A percentile compares a stretch with the other conserved stretches of the same genome.
Evolutionary conservation across 495 filamentous ascomycete species (phyloP).

Genomic region (Penicillium nucicola): DNA sequence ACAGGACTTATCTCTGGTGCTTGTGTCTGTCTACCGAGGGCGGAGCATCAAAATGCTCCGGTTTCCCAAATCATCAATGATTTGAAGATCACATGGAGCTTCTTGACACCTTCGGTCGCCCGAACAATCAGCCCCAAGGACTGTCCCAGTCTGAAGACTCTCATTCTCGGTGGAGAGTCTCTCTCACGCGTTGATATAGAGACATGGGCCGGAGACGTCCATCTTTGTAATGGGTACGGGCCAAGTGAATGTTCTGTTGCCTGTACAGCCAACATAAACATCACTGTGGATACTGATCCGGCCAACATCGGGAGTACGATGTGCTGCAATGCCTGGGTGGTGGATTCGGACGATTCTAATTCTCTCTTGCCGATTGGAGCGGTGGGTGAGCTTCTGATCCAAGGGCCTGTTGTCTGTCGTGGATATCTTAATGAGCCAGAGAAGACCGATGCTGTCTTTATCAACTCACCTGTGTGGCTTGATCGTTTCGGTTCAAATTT

Average conservation of each 20-base stretch:
- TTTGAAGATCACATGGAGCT: constrained; percentile 27
- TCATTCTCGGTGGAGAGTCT: constrained; percentile 37
- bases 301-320: constrained; percentile 17
- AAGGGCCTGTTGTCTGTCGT: constrained; percentile 35
- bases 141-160: constrained; percentile 27
- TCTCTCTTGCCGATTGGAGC: constrained; percentile 34
- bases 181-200: constrained; percentile 34
- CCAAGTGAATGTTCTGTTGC: constrained; percentile 17
- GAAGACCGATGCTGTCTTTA: constrained; percentile 38
- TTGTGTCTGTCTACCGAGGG: constrained; percentile 35
- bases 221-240: constrained; percentile 9
- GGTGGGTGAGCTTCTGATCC: constrained; percentile 41
- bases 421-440: constrained; percentile 40
- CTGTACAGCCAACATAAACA: background rate
- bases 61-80: constrained; percentile 22
- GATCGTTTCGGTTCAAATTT: background rate
- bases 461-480: constrained; percentile 45
- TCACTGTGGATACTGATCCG: background rate
- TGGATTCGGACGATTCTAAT: constrained; percentile 25
- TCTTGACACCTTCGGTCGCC: constrained; percentile 36
- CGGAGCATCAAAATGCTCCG: constrained; percentile 21
- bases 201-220: constrained; percentile 44
- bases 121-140: constrained; percentile 23
- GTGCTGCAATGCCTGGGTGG: constrained; percentile 36
- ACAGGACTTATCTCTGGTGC: constrained; percentile 32